Base-by-base conservation (phyloP, 352 stramenopile genomes). In the Phytopythium chamaehyphon region DNA sequence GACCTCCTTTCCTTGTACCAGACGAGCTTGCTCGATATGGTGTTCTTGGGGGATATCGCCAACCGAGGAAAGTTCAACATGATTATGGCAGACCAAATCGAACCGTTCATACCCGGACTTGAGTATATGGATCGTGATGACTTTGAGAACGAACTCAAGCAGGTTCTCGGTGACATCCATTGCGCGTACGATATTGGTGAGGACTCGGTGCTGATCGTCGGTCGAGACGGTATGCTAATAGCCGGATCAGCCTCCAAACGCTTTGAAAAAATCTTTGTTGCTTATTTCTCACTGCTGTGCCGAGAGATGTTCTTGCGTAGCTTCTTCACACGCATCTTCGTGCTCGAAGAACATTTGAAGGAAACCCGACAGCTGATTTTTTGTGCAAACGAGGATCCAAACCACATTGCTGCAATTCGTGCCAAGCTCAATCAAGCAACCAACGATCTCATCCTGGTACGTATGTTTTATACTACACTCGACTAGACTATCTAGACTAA, bases 121-220 rank as follows among this genome's bases (percentile, higher is more conserved):
- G 95, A 98, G 72, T 98, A 98, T 75, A 98, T 98, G 92, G 92
- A 98, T 64, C 94, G 95, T 50, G 93, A 89, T 36, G 91, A 98
- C 61, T 98, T 97, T 62, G 93, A 98, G 59, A 98, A 98, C 66
- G 95, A 98, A 60, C 80, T 98, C 36, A 98, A 98, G 67, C 86
- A 96, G 61, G 82, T 96, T 12, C 76, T 98, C 26, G 93, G 92
- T 19, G 92, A 98, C 56, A 96, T 93, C 40, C 81, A 94, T 64
- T 92, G 85, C 36, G 87, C 89, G 9, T 98, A 97, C 57, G 95
- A 98, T 51, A 97, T 98, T 48, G 91, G 77, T 31, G 91, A 98
- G 47, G 88, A 98, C 71, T 95, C 96, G 59, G 92, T 95, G 8
- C 63, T 98, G 24, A 93, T 98, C 37, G 96, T 98, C 66, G 95